A percentile compares a stretch with the other conserved stretches of the same genome.
Conservation (phyloP, 2,329 filamentous ascomycete genomes). For the Pseudogymnoascus verrucosus region DNA sequence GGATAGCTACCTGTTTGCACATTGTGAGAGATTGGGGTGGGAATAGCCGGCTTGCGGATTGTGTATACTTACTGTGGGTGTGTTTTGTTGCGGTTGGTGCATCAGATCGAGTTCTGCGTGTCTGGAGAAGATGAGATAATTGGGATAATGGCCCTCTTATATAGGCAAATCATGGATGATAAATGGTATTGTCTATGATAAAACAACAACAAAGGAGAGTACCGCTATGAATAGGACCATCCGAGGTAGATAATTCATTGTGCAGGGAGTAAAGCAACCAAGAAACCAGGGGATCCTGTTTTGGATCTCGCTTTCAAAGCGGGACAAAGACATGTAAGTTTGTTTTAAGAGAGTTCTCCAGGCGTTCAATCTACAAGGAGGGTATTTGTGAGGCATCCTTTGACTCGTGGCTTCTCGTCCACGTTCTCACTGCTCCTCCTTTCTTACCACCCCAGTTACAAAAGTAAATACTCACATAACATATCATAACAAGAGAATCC, state of each 20-base stretch:
- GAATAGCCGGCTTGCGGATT: not conserved
- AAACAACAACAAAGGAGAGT: not conserved
- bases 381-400: not conserved
- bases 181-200: not conserved
- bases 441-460: not conserved
- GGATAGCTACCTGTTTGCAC: not conserved
- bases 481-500: not conserved
- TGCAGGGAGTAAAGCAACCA: not conserved
- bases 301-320: not conserved
- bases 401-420: not conserved
- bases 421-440: not conserved
- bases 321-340: not conserved
- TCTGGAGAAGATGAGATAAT: not conserved
- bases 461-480: not conserved
- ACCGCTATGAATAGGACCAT: not conserved
- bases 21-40: not conserved
- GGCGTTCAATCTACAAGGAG: not conserved
- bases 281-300: not conserved
- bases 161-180: not conserved
- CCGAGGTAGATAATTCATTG: not conserved
- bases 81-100: not conserved
- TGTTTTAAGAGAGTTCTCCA: not conserved
- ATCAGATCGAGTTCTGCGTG: not conserved
- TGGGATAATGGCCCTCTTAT: not conserved
- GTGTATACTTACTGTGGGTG: not conserved